These are phyloP conservation scores for Bonia amplexicaulis DNA, from an alignment of 176 grass and related monocot genomes.

Conservation along the genomic window DNA sequence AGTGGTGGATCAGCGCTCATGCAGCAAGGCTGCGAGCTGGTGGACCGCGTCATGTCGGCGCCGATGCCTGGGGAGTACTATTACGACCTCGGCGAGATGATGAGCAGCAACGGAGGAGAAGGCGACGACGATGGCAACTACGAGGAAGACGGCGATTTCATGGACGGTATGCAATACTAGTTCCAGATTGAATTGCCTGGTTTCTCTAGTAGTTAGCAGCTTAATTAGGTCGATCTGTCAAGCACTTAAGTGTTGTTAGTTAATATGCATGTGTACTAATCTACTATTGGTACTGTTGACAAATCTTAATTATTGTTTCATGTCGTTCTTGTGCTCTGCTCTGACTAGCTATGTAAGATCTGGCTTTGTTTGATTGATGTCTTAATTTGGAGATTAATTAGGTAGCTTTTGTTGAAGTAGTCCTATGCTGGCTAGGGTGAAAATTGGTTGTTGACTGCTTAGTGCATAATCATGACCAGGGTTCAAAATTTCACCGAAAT, in stretches of 20 bases:
- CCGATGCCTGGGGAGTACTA: slow-evolving; percentile 36
- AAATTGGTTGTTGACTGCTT: not conserved
- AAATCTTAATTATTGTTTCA: slow-evolving; percentile 8
- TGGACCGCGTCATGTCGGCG: slow-evolving; percentile 16
- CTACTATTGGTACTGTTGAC: not conserved
- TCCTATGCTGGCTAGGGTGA: not conserved
- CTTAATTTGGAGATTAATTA: not conserved
- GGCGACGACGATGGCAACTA: slow-evolving; percentile 55
- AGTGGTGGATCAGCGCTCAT: slow-evolving; percentile 32
- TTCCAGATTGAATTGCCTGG: not conserved
- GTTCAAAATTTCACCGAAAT: too few relatives aligned
- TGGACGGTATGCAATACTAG: slow-evolving; percentile 65
- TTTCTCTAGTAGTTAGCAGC: slow-evolving; percentile 13
- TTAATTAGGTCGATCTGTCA: slow-evolving; percentile 24
- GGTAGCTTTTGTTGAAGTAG: not conserved
- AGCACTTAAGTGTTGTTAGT: slow-evolving; percentile 15
- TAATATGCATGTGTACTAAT: slow-evolving; percentile 20
- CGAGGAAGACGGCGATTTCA: slow-evolving; percentile 46
- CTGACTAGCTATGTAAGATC: not conserved
- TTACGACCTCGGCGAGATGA: slow-evolving; percentile 49
- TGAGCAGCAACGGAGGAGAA: slow-evolving; percentile 41
- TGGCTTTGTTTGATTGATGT: not conserved
- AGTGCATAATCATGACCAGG: not conserved
- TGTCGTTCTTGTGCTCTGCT: not conserved
- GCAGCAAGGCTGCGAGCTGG: slow-evolving; percentile 23